phyloP scores from a whole-genome alignment of 176 grass and related monocot genomes.

The Juncus inflexus region DNA sequence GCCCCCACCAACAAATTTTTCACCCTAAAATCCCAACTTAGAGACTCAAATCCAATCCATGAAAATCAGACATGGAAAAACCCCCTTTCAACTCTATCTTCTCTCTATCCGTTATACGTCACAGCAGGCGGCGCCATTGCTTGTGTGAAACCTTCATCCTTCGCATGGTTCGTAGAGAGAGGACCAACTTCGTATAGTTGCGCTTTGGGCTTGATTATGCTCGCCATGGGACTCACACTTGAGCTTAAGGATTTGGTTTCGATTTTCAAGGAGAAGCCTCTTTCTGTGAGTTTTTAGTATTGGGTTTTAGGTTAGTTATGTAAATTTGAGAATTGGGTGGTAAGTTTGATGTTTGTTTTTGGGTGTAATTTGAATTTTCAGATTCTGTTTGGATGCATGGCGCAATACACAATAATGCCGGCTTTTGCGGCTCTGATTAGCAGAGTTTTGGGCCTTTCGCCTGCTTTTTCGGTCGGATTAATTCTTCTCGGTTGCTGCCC shows the following conservation, averaged over 20 bases:
- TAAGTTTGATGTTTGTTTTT: not conserved
- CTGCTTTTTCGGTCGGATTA: conserved; percentile 49
- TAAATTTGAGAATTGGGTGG: too few species aligned
- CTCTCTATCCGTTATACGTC: conserved; percentile 63
- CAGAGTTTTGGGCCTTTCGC: conserved; percentile 47
- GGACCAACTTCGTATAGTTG: conserved; percentile 61
- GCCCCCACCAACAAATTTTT: not conserved
- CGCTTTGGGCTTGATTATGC: conserved; percentile 69
- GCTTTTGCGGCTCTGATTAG: conserved; percentile 44
- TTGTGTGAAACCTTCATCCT: conserved; percentile 43
- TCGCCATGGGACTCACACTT: conserved; percentile 74
- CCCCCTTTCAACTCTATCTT: conserved; percentile 43
- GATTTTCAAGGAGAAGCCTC: conserved; percentile 54
- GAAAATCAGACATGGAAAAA: conserved; percentile 32
- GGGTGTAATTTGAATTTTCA: conserved; percentile 7
- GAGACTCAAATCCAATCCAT: not conserved
- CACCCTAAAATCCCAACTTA: conserved; percentile 26
- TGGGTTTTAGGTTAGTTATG: not conserved
- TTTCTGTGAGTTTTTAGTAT: conserved; percentile 34
- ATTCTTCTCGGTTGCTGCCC: conserved; percentile 70
- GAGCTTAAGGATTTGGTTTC: conserved; percentile 46
- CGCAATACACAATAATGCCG: conserved; percentile 77
- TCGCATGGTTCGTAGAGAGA: conserved; percentile 51
- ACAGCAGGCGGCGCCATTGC: conserved; percentile 41
- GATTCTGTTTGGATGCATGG: conserved; percentile 59